phyloP scores from a whole-genome alignment of 148 eudicot species.

The Chenopodium album region DNA sequence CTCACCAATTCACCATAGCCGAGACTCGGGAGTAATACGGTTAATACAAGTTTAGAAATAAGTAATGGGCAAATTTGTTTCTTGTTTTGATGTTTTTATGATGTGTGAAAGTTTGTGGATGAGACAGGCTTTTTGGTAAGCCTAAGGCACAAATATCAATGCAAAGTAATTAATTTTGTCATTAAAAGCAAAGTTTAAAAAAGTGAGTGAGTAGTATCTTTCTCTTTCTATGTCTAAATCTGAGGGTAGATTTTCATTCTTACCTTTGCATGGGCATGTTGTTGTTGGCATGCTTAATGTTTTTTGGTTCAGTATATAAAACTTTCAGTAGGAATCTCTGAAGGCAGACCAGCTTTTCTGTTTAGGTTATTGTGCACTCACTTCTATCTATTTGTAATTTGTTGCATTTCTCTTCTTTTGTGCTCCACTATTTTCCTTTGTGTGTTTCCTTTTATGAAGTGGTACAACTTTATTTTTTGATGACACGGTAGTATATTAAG shows the following conservation, averaged over 20 bases:
- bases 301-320: neutral
- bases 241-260: constrained; percentile 8
- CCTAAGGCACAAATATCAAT: constrained; percentile 11
- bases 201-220: neutral
- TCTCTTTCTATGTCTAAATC: constrained; percentile 34
- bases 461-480: no score
- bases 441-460: no score
- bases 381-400: neutral
- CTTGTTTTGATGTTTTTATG: neutral
- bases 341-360: neutral
- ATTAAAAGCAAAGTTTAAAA: constrained; percentile 3
- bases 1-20: no score
- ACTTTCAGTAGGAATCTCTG: constrained; percentile 24
- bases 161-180: neutral
- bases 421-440: no score
- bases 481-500: no score
- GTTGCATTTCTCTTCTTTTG: no score
- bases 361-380: constrained; percentile 9
- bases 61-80: constrained; percentile 1
- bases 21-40: no score
- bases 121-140: constrained; percentile 15
- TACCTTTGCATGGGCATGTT: constrained; percentile 27
- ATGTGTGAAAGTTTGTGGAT: constrained; percentile 23
- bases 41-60: neutral
- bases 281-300: constrained; percentile 23